Evolutionary conservation across 2,329 filamentous ascomycete species (phyloP), one percentile per base, ranked within the genome.

Genomic region (Aspergillus hortae): DNA sequence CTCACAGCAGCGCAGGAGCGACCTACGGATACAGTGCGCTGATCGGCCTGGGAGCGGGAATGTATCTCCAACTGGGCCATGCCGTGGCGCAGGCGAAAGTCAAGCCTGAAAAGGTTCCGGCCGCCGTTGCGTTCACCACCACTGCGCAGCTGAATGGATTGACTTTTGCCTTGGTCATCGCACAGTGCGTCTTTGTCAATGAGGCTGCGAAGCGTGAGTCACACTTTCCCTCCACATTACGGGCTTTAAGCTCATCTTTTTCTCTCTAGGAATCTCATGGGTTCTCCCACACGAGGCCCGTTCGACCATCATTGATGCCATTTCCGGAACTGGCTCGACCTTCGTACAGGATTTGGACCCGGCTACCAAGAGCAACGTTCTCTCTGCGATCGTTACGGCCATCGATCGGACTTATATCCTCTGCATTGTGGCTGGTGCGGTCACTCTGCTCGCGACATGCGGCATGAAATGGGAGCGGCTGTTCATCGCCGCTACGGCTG

Each of bases 81-180:
- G 45, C 59, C 2, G 59, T 63, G 4, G 56, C 55, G 4, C 61
- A 61, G 43, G 56, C 58, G 4, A 61, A 58, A 25, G 55, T 58
- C 6, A 17, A 45, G 10, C 9, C 44, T 2, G 43, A 47, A 4
- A 48, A 48, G 4, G 48, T 47, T 32, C 35, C 60, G 1, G 50
- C 54, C 21, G 58, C 56, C 1, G 30, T 54, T 2, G 52, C 49
- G 2, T 60, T 58, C n/a, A 59, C 59, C 27, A 51, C 55, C 4
- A 27, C 55, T 4, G 58, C 58, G 4, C 60, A 62, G 36, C 55
- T 51, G 1, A 33, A 56, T 9, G 58, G 60, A 15, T 52, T 60
- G 10, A 44, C 53, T 2, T 44, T 62, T 43, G 51, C 49, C 2
- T 48, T 61, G 10, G 60, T 56, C 7, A 62, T 62, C 7, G 52